A percentile compares a stretch with the other conserved stretches of the same genome.
Evolutionary conservation across 257 asterid species (phyloP).

Genomic region (Agastache rugosa): DNA sequence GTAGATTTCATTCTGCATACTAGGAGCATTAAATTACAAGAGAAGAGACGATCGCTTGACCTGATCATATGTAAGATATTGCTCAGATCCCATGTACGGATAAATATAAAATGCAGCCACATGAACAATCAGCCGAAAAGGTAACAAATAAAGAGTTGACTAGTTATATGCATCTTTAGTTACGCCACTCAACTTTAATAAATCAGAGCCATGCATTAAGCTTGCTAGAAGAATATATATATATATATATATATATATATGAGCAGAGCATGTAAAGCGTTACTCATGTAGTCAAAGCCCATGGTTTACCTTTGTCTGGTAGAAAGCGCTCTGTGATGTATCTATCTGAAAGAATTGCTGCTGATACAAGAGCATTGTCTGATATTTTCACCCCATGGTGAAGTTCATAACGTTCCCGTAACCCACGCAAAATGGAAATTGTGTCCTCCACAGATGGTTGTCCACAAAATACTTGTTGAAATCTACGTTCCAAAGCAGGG

Average conservation of each 20-base stretch:
- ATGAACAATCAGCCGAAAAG: no score
- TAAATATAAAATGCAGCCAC: no score
- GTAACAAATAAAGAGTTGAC: no score
- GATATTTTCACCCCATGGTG: slow-evolving; percentile 96
- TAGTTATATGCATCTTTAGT: no score
- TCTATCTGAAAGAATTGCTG: slow-evolving; percentile 84
- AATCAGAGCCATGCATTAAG: background rate
- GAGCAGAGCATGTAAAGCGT: background rate
- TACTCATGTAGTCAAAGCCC: background rate
- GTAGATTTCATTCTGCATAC: no score
- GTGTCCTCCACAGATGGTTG: slow-evolving; percentile 94
- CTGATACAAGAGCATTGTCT: slow-evolving; percentile 89
- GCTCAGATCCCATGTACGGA: no score
- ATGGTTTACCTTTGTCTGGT: slow-evolving; percentile 82
- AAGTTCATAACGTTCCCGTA: slow-evolving; percentile 92
- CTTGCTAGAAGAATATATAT: background rate
- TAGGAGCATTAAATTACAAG: no score
- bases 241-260: background rate
- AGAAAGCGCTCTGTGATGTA: slow-evolving; percentile 91
- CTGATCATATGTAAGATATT: background rate
- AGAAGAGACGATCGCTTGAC: background rate
- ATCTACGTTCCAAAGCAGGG: slow-evolving; percentile 93
- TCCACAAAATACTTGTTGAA: slow-evolving; percentile 92
- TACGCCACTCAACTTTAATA: no score
- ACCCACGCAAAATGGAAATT: slow-evolving; percentile 90